Conservation (phyloP, 352 stramenopile species). For the Thalassiosira oceanica region DNA sequence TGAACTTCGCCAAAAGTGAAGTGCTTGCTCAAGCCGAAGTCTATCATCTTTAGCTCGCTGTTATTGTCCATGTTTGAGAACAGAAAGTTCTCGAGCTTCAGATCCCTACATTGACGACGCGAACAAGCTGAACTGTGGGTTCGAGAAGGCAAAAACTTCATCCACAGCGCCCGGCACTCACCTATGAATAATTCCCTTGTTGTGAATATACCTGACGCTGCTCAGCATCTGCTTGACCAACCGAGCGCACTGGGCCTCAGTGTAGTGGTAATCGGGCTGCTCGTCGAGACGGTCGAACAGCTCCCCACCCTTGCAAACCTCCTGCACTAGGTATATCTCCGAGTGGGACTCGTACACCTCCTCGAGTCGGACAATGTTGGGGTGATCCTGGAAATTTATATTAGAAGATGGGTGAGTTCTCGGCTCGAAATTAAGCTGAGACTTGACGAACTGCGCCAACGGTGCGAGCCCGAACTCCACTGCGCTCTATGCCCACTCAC, state of each 20-base stretch:
- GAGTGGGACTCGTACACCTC: conserved; percentile 94
- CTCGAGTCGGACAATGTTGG: conserved; percentile 83
- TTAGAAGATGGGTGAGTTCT: too few relatives aligned
- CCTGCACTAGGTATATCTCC: conserved; percentile 94
- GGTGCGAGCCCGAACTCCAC: too few relatives aligned
- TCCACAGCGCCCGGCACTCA: too few relatives aligned
- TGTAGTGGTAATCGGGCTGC: conserved; percentile 90
- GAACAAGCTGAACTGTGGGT: too few relatives aligned
- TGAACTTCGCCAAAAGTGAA: conserved; percentile 79
- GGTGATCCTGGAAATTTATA: too few relatives aligned
- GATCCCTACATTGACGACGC: too few relatives aligned
- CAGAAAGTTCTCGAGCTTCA: conserved; percentile 96
- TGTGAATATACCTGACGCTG: conserved; percentile 96
- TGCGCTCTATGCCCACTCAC: too few relatives aligned
- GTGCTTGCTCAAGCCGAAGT: conserved; percentile 91
- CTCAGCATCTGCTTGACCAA: conserved; percentile 96
- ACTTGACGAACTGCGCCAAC: too few relatives aligned
- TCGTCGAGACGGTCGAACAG: conserved; percentile 83
- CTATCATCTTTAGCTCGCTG: conserved; percentile 97
- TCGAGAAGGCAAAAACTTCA: too few relatives aligned
- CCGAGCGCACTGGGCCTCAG: conserved; percentile 90
- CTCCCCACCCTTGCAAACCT: conserved; percentile 95
- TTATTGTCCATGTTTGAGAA: conserved; percentile 87
- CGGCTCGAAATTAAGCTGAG: too few relatives aligned
- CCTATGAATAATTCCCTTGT: conserved; percentile 91